A percentile compares a stretch with the other conserved stretches of the same genome.
Evolutionary conservation across 2,329 filamentous ascomycete genomes (phyloP).

Genomic region (Fusarium coicis): DNA sequence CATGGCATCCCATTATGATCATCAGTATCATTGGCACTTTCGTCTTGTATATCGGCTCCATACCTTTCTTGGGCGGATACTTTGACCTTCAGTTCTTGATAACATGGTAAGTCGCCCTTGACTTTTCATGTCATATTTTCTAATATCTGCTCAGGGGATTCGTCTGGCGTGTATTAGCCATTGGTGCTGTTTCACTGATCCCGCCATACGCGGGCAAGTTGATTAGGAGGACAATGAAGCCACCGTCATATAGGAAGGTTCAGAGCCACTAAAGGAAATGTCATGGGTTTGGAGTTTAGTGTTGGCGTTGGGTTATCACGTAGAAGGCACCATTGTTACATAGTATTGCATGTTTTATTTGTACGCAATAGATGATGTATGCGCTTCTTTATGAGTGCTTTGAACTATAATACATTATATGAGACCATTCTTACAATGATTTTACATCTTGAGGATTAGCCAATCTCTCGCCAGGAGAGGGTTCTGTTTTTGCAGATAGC

Average conservation of each 20-base stretch:
- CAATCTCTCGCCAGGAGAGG: slow-evolving; percentile 54
- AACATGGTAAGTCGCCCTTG: slow-evolving; percentile 64
- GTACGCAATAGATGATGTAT: slow-evolving; percentile 19
- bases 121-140: not conserved
- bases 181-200: slow-evolving; percentile 81
- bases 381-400: slow-evolving; percentile 19
- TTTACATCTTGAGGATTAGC: slow-evolving; percentile 64
- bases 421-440: not conserved
- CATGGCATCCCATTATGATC: slow-evolving; percentile 96
- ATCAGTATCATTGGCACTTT: slow-evolving; percentile 84
- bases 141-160: slow-evolving; percentile 70
- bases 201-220: slow-evolving; percentile 90
- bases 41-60: slow-evolving; percentile 79
- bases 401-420: slow-evolving; percentile 6
- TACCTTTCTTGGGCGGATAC: slow-evolving; percentile 90
- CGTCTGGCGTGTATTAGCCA: slow-evolving; percentile 86
- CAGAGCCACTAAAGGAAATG: slow-evolving; percentile 66
- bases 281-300: slow-evolving; percentile 19
- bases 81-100: slow-evolving; percentile 86
- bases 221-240: slow-evolving; percentile 85
- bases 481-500: slow-evolving; percentile 63
- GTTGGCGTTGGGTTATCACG: slow-evolving; percentile 36
- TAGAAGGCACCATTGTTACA: slow-evolving; percentile 29
- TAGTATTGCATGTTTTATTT: slow-evolving; percentile 30
- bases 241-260: slow-evolving; percentile 95